These are phyloP conservation scores for Wallacemonas sp. DNA, from an alignment of 208 protist species.

Conservation along the genomic window DNA sequence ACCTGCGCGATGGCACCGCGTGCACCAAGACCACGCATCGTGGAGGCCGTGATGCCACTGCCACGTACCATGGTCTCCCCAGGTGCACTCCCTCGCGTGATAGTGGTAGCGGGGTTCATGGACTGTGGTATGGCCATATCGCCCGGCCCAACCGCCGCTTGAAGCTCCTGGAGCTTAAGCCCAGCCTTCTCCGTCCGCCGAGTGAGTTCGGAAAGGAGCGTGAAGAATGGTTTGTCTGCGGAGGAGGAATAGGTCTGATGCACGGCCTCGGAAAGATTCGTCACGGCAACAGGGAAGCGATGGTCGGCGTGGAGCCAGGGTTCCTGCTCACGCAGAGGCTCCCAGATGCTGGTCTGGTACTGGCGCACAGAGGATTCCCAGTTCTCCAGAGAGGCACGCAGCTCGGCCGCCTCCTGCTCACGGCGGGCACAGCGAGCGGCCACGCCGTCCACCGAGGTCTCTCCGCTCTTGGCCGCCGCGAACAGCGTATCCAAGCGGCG, in stretches of 20 bases:
- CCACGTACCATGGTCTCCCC: background rate
- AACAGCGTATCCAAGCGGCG: conserved; percentile 24
- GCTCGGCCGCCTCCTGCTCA: conserved; percentile 47
- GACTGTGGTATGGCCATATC: too few relatives aligned
- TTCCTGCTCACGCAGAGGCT: conserved; percentile 57
- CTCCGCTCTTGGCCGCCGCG: conserved; percentile 28
- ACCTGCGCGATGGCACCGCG: conserved; percentile 52
- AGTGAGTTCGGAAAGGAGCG: conserved; percentile 37
- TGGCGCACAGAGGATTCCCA: conserved; percentile 55
- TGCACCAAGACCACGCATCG: conserved; percentile 13
- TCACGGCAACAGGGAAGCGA: conserved; percentile 18
- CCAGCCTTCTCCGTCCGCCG: conserved; percentile 45
- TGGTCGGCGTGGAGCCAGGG: conserved; percentile 21
- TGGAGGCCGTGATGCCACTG: background rate
- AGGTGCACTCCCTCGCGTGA: background rate
- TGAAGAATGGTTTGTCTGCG: conserved; percentile 29
- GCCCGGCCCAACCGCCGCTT: conserved; percentile 50
- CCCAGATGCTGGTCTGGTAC: conserved; percentile 65
- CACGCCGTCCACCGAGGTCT: conserved; percentile 52
- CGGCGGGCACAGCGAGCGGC: conserved; percentile 63
- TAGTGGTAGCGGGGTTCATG: too few relatives aligned
- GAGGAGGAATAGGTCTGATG: too few relatives aligned
- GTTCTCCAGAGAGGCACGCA: conserved; percentile 46
- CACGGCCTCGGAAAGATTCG: conserved; percentile 20
- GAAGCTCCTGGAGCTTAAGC: conserved; percentile 37